Evolutionary conservation across 108 stramenopile species (phyloP).

Genomic region (Skeletonema menzelii): DNA sequence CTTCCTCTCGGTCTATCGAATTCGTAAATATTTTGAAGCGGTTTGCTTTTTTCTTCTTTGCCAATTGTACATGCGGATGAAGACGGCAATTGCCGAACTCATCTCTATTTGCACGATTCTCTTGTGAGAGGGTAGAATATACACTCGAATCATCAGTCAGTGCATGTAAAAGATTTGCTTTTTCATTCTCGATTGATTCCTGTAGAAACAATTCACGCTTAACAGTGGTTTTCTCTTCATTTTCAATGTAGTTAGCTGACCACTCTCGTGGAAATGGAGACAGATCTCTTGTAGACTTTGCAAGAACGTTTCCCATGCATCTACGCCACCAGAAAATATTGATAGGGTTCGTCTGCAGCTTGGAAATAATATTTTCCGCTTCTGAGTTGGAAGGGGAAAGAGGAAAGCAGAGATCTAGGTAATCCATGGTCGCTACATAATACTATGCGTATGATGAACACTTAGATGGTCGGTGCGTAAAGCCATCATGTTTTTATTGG

Average conservation of each 20-base stretch:
- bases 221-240: not conserved
- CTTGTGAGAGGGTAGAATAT: slow-evolving; percentile 17
- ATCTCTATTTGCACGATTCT: slow-evolving; percentile 10
- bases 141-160: slow-evolving; percentile 22
- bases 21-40: slow-evolving; percentile 8
- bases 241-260: slow-evolving; percentile 7
- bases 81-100: slow-evolving; percentile 18
- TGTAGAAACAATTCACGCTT: not conserved
- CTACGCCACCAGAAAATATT: not conserved
- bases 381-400: not conserved
- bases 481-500: too few species aligned
- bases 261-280: slow-evolving; percentile 29
- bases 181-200: not conserved
- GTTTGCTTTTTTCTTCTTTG: slow-evolving; percentile 8
- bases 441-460: too few species aligned
- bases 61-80: slow-evolving; percentile 20
- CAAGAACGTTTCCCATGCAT: not conserved
- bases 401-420: not conserved
- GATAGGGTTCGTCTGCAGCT: not conserved
- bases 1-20: not conserved
- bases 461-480: too few species aligned
- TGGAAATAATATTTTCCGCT: not conserved
- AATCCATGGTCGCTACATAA: not conserved
- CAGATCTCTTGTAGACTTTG: not conserved
- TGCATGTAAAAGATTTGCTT: not conserved